Evolutionary conservation across 805 yeast species (phyloP), one percentile per base, ranked within the genome.

Genomic region (Isabelozyma rhagii): DNA sequence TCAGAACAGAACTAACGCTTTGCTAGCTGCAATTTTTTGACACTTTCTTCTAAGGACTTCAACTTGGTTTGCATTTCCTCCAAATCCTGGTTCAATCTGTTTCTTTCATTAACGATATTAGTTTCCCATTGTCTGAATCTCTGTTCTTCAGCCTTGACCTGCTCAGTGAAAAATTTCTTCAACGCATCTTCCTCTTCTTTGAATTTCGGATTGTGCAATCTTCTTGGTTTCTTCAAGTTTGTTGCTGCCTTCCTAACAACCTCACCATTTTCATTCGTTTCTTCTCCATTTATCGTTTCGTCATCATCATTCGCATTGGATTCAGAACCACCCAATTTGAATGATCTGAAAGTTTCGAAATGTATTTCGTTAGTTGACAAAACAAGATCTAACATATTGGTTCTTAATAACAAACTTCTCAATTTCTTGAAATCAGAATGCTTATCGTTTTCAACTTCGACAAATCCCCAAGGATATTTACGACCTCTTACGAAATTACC

Each of bases 61-160:
- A 86, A 82, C 67, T 87, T 85, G 51, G 80, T 70, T 69, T 91
- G 97, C 72, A 92, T 82, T 59, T 87, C 90, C 61, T 93, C 97
- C 61, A 94, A 80, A 70, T 94, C 99, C 69, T 87, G 87, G 73
- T 94, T 94, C 66, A 94, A 80, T 68, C 96, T 83, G 71, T 91
- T 89, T 74, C 97, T 87, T 75, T 94, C 97, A 59, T 89, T 90
- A 58, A 91, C 94, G 59, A 94, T 89, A 66, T 94, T 93, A 60
- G 91, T 89, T 74, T 92, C 97, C 99, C 99, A 94, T 77, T 93
- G 97, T 77, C 96, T 89, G 71, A 94, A 94, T 66, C 99, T 82
- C 63, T 90, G 96, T 64, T 94, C 99, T 74, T 94, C 99, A 44
- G 88, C 88, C 74, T 93, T 92, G 52, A 94, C 78, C 75, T 94